Conservation (phyloP, 2,329 filamentous ascomycete genomes). For the Fusarium piperis region DNA sequence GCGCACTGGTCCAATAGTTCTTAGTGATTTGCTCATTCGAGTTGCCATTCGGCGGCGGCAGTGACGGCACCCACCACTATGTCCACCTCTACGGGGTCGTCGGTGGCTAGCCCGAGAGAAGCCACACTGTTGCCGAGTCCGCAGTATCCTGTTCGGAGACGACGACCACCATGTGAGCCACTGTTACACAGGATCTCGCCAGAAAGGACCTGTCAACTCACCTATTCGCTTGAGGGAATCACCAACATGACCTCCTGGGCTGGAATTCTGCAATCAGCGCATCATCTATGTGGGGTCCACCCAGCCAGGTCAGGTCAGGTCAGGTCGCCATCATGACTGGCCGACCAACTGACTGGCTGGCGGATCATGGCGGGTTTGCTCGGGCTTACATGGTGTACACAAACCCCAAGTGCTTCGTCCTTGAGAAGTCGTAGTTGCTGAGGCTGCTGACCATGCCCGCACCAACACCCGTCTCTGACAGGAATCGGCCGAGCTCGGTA, state of each 20-base stretch:
- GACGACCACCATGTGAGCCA: slow-evolving; percentile 32
- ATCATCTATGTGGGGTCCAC: slow-evolving; percentile 11
- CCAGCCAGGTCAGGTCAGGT: background rate
- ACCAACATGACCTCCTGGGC: slow-evolving; percentile 49
- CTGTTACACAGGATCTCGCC: slow-evolving; percentile 15
- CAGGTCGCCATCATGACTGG: background rate
- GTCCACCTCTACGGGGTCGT: slow-evolving; percentile 71
- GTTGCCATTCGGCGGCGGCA: slow-evolving; percentile 16
- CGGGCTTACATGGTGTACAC: slow-evolving; percentile 80
- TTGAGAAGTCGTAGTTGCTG: slow-evolving; percentile 81
- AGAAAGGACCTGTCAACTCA: slow-evolving; percentile 35
- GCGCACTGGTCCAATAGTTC: slow-evolving; percentile 65
- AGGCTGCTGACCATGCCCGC: slow-evolving; percentile 74
- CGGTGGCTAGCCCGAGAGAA: slow-evolving; percentile 68
- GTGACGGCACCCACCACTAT: slow-evolving; percentile 66
- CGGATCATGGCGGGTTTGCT: background rate
- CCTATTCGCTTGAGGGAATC: slow-evolving; percentile 44
- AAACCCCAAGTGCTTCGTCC: slow-evolving; percentile 78
- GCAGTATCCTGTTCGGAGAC: slow-evolving; percentile 67
- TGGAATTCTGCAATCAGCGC: slow-evolving; percentile 33
- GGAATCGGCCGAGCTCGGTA: slow-evolving; percentile 75
- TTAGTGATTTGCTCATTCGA: slow-evolving; percentile 28
- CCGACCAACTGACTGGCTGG: background rate
- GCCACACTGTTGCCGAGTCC: slow-evolving; percentile 76
- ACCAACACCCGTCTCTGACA: slow-evolving; percentile 72